Evolutionary conservation across 78 protist genomes (phyloP).

Genomic region (Chrysochromulina parva): DNA sequence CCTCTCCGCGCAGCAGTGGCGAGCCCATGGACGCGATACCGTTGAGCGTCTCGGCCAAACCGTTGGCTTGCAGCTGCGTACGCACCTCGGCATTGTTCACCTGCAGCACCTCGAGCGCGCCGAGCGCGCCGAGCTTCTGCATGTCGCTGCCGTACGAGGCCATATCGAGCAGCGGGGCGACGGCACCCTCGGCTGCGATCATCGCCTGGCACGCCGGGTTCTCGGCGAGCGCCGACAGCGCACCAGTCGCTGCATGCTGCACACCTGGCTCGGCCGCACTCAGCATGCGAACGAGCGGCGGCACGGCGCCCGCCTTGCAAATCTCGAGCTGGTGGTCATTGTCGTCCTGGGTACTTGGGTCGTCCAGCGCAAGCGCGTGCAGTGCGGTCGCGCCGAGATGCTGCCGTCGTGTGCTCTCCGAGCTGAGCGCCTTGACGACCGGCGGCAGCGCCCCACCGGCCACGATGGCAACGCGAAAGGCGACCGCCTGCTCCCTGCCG

Average conservation of each 20-base stretch:
- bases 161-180: neutral
- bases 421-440: neutral
- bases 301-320: constrained; percentile 3
- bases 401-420: neutral
- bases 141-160: neutral
- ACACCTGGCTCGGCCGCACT: too few relatives aligned
- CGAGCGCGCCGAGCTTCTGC: neutral
- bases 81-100: neutral
- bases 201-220: neutral
- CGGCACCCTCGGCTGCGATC: neutral
- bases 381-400: neutral
- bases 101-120: neutral
- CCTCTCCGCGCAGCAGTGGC: neutral
- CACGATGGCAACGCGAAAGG: neutral
- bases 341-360: neutral
- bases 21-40: neutral
- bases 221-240: neutral
- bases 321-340: neutral
- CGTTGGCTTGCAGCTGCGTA: neutral
- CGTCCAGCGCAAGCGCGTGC: constrained; percentile 15
- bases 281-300: neutral
- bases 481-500: neutral
- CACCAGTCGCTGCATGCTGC: neutral
- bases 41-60: neutral
- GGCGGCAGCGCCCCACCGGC: neutral